Conservation (phyloP, 2,329 filamentous ascomycete species). For the Geosmithia flava region DNA sequence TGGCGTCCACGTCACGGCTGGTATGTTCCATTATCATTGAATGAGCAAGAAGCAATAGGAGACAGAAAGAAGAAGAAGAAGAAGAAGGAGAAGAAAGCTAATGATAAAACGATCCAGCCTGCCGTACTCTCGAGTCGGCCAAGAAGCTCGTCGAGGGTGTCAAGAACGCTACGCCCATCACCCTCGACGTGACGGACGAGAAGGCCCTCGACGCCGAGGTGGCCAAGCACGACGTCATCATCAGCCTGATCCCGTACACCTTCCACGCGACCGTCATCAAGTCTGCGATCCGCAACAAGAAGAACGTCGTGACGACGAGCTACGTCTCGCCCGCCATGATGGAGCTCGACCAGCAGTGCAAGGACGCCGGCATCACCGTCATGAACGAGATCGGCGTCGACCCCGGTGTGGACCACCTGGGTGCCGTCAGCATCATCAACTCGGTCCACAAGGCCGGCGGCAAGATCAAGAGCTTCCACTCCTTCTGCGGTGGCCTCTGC, state of each 20-base stretch:
- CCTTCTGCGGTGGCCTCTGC: constrained; percentile 68
- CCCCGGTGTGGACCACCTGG: constrained; percentile 61
- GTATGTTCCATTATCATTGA: too few species aligned
- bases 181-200: constrained; percentile 71
- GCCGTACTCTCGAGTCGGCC: constrained; percentile 67
- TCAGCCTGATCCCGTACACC: constrained; percentile 82
- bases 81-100: background rate
- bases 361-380: constrained; percentile 88
- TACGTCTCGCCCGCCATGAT: constrained; percentile 90
- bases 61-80: background rate
- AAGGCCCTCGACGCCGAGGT: constrained; percentile 70
- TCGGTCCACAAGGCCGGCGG: constrained; percentile 80
- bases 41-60: background rate
- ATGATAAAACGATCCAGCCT: constrained; percentile 40
- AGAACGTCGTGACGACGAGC: constrained; percentile 88
- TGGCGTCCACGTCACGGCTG: constrained; percentile 53
- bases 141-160: constrained; percentile 63
- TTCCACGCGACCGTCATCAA: constrained; percentile 86
- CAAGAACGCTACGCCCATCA: constrained; percentile 61
- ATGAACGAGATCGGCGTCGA: constrained; percentile 92
- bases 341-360: constrained; percentile 71
- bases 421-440: constrained; percentile 74
- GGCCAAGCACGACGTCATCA: constrained; percentile 66
- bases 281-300: constrained; percentile 85
- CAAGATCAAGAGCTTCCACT: constrained; percentile 71